These are phyloP conservation scores for Nannochloropsis granulata DNA, from an alignment of 108 stramenopile species.

Conservation along the genomic window DNA sequence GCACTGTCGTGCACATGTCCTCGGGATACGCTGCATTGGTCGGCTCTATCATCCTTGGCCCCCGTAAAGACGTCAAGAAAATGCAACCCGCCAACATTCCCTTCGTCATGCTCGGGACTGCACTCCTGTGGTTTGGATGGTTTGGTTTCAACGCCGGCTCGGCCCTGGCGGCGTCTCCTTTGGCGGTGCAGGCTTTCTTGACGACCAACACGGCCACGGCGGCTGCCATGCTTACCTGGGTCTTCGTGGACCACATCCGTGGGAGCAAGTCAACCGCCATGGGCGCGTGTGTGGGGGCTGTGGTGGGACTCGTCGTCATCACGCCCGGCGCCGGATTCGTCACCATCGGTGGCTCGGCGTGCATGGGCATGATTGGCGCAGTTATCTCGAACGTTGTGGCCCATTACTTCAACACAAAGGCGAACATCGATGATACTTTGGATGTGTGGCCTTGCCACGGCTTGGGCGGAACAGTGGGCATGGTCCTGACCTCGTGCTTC, in stretches of 20 bases:
- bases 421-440: background rate
- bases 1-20: constrained; percentile 55
- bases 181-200: constrained; percentile 5
- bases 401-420: background rate
- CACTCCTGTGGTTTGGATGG: constrained; percentile 32
- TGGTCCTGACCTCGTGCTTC: background rate
- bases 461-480: background rate
- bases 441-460: background rate
- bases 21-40: constrained; percentile 65
- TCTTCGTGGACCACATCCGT: background rate
- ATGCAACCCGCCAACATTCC: constrained; percentile 3
- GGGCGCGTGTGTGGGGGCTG: constrained; percentile 13
- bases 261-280: background rate
- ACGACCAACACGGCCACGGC: constrained; percentile 5
- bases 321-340: constrained; percentile 35
- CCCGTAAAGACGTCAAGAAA: background rate
- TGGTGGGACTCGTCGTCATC: constrained; percentile 40
- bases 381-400: background rate
- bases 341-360: constrained; percentile 2
- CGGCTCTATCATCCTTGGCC: background rate
- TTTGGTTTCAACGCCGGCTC: constrained; percentile 62
- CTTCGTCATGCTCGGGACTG: background rate
- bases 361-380: constrained; percentile 18
- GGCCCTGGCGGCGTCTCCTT: constrained; percentile 9
- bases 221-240: background rate